Evolutionary conservation across 805 yeast species (phyloP).

Genomic region (Nakazawaea peltata): DNA sequence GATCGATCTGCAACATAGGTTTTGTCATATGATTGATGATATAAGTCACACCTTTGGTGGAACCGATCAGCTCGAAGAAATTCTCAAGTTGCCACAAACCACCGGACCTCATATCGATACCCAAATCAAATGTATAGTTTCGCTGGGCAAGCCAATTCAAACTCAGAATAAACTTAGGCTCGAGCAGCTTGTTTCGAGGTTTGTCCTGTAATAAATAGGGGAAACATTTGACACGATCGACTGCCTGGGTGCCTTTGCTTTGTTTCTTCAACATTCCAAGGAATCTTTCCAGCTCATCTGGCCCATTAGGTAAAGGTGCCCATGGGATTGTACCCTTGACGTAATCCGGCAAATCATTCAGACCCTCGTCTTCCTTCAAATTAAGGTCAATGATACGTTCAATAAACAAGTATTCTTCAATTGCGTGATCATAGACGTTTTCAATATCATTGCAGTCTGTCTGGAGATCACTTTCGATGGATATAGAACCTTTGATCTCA

Average conservation of each 20-base stretch:
- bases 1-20: constrained; percentile 22
- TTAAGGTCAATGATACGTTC: constrained; percentile 8
- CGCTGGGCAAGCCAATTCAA: constrained; percentile 24
- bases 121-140: constrained; percentile 30
- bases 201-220: constrained; percentile 36
- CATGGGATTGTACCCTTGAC: constrained; percentile 30
- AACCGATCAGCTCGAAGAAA: constrained; percentile 19
- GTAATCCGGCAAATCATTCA: constrained; percentile 28
- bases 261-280: constrained; percentile 11
- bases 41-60: constrained; percentile 21
- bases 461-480: constrained; percentile 27
- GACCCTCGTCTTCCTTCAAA: constrained; percentile 15
- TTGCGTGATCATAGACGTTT: constrained; percentile 15
- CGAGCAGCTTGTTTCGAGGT: constrained; percentile 26
- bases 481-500: constrained; percentile 22
- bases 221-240: constrained; percentile 27
- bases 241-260: constrained; percentile 9
- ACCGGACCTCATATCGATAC: constrained; percentile 28
- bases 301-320: constrained; percentile 34
- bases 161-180: constrained; percentile 20
- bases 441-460: constrained; percentile 13
- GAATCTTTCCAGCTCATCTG: constrained; percentile 13
- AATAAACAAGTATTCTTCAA: constrained; percentile 21
- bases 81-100: constrained; percentile 35
- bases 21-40: constrained; percentile 36